A percentile compares a stretch with the other conserved stretches of the same genome.
These are phyloP conservation scores for Davidsoniella neocaledoniae DNA, from an alignment of 2,329 filamentous ascomycete species.

Conservation along the genomic window DNA sequence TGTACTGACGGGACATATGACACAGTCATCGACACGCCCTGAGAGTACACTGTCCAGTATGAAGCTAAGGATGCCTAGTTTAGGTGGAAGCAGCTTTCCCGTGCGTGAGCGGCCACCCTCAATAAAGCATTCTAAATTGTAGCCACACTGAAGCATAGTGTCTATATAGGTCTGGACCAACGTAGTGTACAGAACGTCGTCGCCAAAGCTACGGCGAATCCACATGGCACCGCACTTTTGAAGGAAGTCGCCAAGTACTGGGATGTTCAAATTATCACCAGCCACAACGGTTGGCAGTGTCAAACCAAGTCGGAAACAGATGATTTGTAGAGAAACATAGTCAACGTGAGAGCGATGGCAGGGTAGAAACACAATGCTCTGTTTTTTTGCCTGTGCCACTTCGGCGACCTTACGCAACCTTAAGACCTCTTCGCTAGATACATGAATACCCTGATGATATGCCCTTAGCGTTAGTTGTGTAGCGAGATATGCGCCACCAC, in stretches of 20 bases:
- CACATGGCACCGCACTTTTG: conserved; percentile 97
- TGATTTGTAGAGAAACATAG: conserved; percentile 85
- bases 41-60: conserved; percentile 80
- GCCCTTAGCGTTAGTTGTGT: conserved; percentile 82
- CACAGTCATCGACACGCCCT: conserved; percentile 72
- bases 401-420: conserved; percentile 68
- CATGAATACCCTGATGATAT: conserved; percentile 94
- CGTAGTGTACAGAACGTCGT: conserved; percentile 77
- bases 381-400: conserved; percentile 67
- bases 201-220: conserved; percentile 82
- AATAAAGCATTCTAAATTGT: conserved; percentile 94
- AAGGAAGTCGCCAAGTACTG: conserved; percentile 72
- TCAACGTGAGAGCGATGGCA: conserved; percentile 93
- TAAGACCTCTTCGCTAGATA: conserved; percentile 84
- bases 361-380: conserved; percentile 89
- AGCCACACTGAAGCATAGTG: conserved; percentile 74
- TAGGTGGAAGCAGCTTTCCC: conserved; percentile 82
- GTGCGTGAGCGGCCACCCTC: conserved; percentile 87
- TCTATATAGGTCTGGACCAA: conserved; percentile 96
- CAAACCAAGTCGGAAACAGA: conserved; percentile 85
- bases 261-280: conserved; percentile 92
- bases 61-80: conserved; percentile 89
- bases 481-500: conserved; percentile 74
- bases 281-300: conserved; percentile 82
- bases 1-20: conserved; percentile 89